A percentile compares a stretch with the other conserved stretches of the same genome.
phyloP scores from a whole-genome alignment of 2,329 filamentous ascomycete species.

The Huntiella bhutanensis region DNA sequence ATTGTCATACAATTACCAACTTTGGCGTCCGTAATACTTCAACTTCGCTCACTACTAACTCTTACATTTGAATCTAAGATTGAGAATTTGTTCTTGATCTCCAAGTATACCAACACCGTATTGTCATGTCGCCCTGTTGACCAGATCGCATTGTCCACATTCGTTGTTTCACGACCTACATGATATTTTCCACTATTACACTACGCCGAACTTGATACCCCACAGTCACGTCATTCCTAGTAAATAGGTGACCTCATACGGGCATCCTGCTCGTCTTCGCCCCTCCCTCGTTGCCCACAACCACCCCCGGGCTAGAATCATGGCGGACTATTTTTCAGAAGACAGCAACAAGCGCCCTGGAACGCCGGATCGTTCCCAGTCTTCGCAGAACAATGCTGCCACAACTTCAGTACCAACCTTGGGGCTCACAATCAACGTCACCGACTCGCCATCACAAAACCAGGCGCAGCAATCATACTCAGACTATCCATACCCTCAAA shows the following conservation, averaged over 20 bases:
- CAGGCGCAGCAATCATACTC: constrained; percentile 1
- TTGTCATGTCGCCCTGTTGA: constrained; percentile 1
- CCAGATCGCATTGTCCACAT: background rate
- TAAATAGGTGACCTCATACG: no score
- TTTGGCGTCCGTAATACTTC: no score
- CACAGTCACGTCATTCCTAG: no score
- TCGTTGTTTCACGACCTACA: background rate
- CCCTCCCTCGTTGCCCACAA: background rate
- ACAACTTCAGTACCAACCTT: background rate
- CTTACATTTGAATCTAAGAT: no score
- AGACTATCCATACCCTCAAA: constrained; percentile 10
- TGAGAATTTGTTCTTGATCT: no score
- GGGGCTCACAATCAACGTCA: constrained; percentile 5
- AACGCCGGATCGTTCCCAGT: constrained; percentile 11
- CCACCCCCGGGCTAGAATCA: background rate
- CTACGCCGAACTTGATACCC: no score
- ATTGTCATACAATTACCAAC: no score
- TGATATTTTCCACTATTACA: background rate
- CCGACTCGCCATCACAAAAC: constrained; percentile 2
- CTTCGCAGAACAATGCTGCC: background rate
- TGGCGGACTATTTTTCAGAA: constrained; percentile 4
- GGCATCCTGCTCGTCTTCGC: no score
- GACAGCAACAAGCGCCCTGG: constrained; percentile 1
- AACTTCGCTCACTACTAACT: no score
- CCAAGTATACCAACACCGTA: background rate